Conservation (phyloP, 2,329 filamentous ascomycete species). For the Xylaria sp. region DNA sequence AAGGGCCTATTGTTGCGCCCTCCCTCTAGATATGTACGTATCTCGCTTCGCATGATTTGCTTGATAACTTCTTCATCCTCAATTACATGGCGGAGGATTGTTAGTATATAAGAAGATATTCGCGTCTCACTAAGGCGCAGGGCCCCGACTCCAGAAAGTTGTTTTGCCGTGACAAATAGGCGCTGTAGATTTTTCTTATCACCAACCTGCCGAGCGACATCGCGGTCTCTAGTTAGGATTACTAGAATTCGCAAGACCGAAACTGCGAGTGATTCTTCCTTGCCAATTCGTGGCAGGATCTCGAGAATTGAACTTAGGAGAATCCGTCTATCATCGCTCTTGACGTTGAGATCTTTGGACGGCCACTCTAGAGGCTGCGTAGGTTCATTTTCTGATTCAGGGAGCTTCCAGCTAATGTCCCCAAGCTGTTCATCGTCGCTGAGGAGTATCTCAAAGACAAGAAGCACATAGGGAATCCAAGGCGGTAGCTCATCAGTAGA, state of each 20-base stretch:
- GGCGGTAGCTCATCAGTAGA: constrained; percentile 83
- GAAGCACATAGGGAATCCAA: constrained; percentile 90
- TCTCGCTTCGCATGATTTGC: constrained; percentile 92
- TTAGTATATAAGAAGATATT: constrained; percentile 74
- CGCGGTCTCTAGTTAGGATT: constrained; percentile 83
- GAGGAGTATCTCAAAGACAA: constrained; percentile 91
- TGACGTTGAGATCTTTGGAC: constrained; percentile 70
- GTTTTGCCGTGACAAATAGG: constrained; percentile 94
- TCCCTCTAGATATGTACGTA: constrained; percentile 79
- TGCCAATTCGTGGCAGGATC: constrained; percentile 85
- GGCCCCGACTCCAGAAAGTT: constrained; percentile 82
- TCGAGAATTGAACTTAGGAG: constrained; percentile 84
- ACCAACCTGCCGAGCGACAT: constrained; percentile 78
- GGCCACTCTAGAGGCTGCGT: constrained; percentile 67
- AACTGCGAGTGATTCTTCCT: constrained; percentile 85
- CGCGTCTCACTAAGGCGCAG: constrained; percentile 72
- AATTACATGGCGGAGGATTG: constrained; percentile 89
- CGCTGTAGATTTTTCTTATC: constrained; percentile 91
- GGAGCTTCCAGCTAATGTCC: constrained; percentile 75
- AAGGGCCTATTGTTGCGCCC: constrained; percentile 63
- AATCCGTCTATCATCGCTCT: constrained; percentile 71
- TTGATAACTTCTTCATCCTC: constrained; percentile 93
- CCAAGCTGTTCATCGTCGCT: constrained; percentile 86
- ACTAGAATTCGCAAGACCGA: constrained; percentile 86
- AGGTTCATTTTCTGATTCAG: constrained; percentile 61